These are phyloP conservation scores for Angomonas ambiguus DNA, from an alignment of 208 protist genomes.

Conservation along the genomic window DNA sequence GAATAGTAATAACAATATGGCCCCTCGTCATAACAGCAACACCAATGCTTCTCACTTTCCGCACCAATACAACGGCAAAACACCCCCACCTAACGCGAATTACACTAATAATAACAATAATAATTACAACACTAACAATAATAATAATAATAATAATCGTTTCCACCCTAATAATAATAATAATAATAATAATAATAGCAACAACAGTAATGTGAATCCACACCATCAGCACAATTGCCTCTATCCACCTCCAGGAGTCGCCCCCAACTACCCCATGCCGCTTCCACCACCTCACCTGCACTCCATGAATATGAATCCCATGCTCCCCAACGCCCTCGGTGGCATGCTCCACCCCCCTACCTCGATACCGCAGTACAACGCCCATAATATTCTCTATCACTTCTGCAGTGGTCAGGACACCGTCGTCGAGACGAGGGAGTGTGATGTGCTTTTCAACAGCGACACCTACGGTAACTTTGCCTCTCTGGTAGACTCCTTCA, in stretches of 20 bases:
- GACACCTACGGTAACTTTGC: conserved; percentile 65
- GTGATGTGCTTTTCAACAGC: conserved; percentile 40
- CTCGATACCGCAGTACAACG: neutral
- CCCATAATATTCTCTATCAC: conserved; percentile 52
- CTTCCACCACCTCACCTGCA: conserved; percentile 2
- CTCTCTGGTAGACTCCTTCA: conserved; percentile 60
- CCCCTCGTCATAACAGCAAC: conserved; percentile 8
- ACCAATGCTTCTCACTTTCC: neutral
- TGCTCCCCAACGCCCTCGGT: too few species aligned
- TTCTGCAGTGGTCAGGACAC: conserved; percentile 51
- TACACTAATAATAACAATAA: conserved; percentile 10
- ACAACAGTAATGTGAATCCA: conserved; percentile 3
- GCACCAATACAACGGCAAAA: neutral
- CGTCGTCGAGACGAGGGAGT: conserved; percentile 60
- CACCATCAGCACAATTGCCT: neutral
- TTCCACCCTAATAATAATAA: conserved; percentile 3
- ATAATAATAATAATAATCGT: conserved; percentile 12
- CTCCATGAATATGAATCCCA: neutral
- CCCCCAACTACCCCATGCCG: conserved; percentile 5
- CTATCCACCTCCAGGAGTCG: too few species aligned
- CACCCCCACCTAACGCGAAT: neutral
- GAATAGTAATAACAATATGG: conserved; percentile 14
- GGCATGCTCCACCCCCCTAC: neutral
- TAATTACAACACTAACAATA: conserved; percentile 5
- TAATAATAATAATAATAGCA: neutral